A percentile compares a stretch with the other conserved stretches of the same genome.
Conservation (phyloP, 1,139 yeast species). For the Kurtzmaniella quercitrusa region DNA sequence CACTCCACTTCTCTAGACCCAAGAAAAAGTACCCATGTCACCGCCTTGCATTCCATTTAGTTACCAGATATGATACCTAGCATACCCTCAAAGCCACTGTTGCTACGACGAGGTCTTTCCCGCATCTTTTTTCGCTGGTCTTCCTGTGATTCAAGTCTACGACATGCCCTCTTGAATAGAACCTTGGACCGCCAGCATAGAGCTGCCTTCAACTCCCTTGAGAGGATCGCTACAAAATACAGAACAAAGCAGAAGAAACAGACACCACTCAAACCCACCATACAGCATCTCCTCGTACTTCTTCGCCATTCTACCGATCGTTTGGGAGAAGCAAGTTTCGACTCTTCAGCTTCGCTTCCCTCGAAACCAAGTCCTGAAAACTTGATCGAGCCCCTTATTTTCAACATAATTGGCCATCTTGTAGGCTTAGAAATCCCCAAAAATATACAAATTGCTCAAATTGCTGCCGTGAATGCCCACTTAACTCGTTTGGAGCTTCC, state of each 20-base stretch:
- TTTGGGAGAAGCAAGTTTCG: neutral
- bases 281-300: slow-evolving; percentile 25
- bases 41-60: neutral
- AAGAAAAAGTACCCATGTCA: neutral
- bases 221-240: slow-evolving; percentile 10
- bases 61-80: neutral
- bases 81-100: neutral
- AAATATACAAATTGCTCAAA: neutral
- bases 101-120: neutral
- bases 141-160: neutral
- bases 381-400: slow-evolving; percentile 7
- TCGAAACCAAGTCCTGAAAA: slow-evolving; percentile 3
- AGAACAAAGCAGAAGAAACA: neutral
- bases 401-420: slow-evolving; percentile 4
- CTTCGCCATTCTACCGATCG: slow-evolving; percentile 10
- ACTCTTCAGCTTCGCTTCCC: neutral
- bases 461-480: neutral
- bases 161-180: slow-evolving; percentile 5
- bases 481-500: neutral
- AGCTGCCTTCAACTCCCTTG: slow-evolving; percentile 16
- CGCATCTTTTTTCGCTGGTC: neutral
- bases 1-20: neutral
- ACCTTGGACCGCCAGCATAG: slow-evolving; percentile 25
- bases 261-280: slow-evolving; percentile 19
- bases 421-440: neutral